Percentiles rank a stretch among this genome's conserved stretches.
Evolutionary conservation across 495 filamentous ascomycete genomes (phyloP).

Genomic region (Trichodelitschia bisporula): DNA sequence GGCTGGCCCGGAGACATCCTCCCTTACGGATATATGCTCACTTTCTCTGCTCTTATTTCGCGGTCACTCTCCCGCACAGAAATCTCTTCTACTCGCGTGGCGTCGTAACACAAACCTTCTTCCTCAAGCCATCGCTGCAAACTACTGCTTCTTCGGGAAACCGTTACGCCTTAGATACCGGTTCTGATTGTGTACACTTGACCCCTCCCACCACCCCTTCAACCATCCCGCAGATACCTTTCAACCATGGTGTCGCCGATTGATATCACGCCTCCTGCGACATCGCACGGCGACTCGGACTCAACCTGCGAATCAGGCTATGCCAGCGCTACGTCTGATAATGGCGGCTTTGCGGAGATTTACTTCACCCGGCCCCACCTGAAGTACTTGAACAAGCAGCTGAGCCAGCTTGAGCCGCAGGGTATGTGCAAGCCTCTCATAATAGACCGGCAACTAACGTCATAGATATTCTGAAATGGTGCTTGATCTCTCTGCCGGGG

Average conservation of each 20-base stretch:
- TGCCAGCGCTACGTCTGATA: conserved; percentile 45
- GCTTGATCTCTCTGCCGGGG: conserved; percentile 65
- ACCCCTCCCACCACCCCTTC: not conserved
- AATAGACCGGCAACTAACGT: not conserved
- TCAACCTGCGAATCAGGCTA: conserved; percentile 98
- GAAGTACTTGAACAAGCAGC: conserved; percentile 66
- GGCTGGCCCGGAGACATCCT: no score
- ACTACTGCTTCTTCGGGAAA: not conserved
- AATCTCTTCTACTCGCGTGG: no score
- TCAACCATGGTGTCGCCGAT: conserved; percentile 6
- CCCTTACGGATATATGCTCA: no score
- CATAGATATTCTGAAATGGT: conserved; percentile 74
- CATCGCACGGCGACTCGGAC: conserved; percentile 4
- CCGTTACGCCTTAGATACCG: not conserved
- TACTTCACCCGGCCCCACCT: conserved; percentile 77
- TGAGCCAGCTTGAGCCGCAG: conserved; percentile 58
- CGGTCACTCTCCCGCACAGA: no score
- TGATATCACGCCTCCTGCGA: conserved; percentile 1
- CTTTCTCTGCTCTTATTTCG: no score
- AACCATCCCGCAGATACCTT: not conserved
- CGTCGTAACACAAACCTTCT: no score
- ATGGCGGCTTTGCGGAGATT: conserved; percentile 41
- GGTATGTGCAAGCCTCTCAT: conserved; percentile 17
- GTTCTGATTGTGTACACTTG: not conserved
- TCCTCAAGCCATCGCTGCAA: not conserved